phyloP scores from a whole-genome alignment of 2,329 filamentous ascomycete genomes.

The Scytalidium lignicola region DNA sequence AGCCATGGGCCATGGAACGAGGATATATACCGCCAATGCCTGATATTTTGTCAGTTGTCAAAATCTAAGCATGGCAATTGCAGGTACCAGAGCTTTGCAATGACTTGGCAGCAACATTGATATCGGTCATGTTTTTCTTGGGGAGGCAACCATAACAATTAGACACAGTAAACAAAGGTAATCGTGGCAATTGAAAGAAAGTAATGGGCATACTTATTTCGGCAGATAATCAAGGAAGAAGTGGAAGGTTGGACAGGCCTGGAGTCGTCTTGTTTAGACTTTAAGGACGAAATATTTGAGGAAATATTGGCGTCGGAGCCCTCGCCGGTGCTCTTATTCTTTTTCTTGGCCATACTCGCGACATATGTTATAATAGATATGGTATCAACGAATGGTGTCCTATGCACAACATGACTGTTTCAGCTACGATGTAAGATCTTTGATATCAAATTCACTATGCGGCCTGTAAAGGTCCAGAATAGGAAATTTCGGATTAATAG shows the following conservation, averaged over 20 bases:
- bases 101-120: not conserved
- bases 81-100: constrained; percentile 1
- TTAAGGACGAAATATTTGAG: constrained; percentile 15
- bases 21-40: constrained; percentile 82
- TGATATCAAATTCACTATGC: too few species aligned
- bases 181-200: not conserved
- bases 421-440: too few species aligned
- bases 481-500: too few species aligned
- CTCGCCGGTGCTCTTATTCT: constrained; percentile 35
- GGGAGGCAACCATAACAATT: not conserved
- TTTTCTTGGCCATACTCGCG: constrained; percentile 42
- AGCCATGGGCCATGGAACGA: constrained; percentile 82
- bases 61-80: constrained; percentile 5
- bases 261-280: constrained; percentile 20
- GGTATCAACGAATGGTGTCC: too few species aligned
- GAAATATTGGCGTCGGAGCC: constrained; percentile 14
- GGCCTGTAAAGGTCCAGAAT: too few species aligned
- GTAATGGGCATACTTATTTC: constrained; percentile 57
- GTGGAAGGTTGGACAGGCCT: constrained; percentile 32
- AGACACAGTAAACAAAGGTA: not conserved
- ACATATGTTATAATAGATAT: too few species aligned
- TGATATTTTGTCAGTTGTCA: constrained; percentile 30
- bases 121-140: not conserved
- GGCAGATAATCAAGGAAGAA: constrained; percentile 55
- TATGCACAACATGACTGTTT: too few species aligned